These are phyloP conservation scores for Penicillium desertorum DNA, from an alignment of 495 filamentous ascomycete genomes.

Conservation along the genomic window DNA sequence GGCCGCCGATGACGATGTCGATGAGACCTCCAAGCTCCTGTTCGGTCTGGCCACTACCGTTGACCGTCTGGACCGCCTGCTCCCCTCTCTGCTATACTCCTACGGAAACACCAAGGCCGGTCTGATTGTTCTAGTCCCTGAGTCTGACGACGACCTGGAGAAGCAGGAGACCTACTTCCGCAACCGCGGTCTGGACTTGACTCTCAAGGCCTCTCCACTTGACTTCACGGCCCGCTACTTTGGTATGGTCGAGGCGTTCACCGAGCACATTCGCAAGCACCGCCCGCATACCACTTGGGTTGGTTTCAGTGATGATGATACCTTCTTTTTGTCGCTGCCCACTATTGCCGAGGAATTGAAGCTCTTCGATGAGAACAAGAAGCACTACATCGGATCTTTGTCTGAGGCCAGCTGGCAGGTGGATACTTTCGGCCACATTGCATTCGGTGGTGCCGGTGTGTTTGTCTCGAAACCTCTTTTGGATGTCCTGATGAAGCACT, in stretches of 20 bases:
- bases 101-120: conserved; percentile 51
- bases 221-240: conserved; percentile 65
- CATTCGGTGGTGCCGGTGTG: conserved; percentile 68
- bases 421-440: conserved; percentile 60
- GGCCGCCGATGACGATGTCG: conserved; percentile 42
- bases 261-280: conserved; percentile 47
- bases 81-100: conserved; percentile 50
- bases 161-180: conserved; percentile 51
- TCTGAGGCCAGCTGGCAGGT: conserved; percentile 64
- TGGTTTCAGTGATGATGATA: conserved; percentile 69
- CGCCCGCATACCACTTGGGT: conserved; percentile 61
- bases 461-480: conserved; percentile 64
- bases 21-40: conserved; percentile 52
- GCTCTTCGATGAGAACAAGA: conserved; percentile 52
- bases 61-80: conserved; percentile 48
- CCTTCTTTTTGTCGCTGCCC: conserved; percentile 65
- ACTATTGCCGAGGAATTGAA: conserved; percentile 53
- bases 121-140: conserved; percentile 49
- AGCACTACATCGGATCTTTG: conserved; percentile 60
- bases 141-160: conserved; percentile 46
- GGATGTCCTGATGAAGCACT: conserved; percentile 50
- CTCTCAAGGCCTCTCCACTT: conserved; percentile 53
- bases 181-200: conserved; percentile 53
- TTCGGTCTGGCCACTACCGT: conserved; percentile 54
- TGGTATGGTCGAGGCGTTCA: conserved; percentile 57